Conservation (phyloP, 1,284 basidiomycete genomes). For the Mycena citricolor region DNA sequence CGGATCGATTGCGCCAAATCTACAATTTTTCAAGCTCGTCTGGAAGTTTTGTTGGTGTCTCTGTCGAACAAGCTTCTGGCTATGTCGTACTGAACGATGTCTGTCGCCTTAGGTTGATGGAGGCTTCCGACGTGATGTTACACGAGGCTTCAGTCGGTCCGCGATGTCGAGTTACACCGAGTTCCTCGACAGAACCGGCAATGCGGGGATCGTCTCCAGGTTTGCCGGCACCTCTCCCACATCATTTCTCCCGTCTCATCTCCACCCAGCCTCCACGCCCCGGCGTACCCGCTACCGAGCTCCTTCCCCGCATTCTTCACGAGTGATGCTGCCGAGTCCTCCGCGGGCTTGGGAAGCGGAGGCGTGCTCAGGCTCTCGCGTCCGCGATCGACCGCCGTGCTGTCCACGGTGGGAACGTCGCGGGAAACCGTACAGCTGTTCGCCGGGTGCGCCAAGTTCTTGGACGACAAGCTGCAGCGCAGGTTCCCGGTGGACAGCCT, state of each 20-base stretch:
- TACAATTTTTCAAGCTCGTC: conserved; percentile 46
- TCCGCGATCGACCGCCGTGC: conserved; percentile 27
- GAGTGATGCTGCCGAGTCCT: conserved; percentile 15
- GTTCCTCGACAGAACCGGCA: conserved; percentile 35
- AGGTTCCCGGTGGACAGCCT: conserved; percentile 29
- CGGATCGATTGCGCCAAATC: conserved; percentile 33
- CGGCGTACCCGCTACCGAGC: conserved; percentile 48
- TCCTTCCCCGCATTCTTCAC: conserved; percentile 49
- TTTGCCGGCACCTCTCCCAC: conserved; percentile 23
- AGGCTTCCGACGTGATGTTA: conserved; percentile 52
- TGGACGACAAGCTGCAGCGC: conserved; percentile 37
- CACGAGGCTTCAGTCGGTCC: conserved; percentile 50
- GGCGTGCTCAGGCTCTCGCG: conserved; percentile 26
- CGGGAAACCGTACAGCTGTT: conserved; percentile 37
- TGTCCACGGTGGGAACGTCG: conserved; percentile 38
- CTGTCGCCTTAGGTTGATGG: too few relatives aligned
- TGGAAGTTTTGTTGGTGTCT: conserved; percentile 9
- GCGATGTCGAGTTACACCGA: conserved; percentile 38
- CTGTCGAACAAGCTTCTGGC: conserved; percentile 22
- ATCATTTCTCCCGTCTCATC: conserved; percentile 7
- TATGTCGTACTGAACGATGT: too few relatives aligned
- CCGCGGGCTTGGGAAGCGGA: conserved; percentile 4
- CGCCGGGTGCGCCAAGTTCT: conserved; percentile 43
- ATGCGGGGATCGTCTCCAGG: conserved; percentile 37
- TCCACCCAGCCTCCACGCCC: conserved; percentile 38